Conservation (phyloP, 2,329 filamentous ascomycete genomes). For the Dendrostoma leiphaemia region DNA sequence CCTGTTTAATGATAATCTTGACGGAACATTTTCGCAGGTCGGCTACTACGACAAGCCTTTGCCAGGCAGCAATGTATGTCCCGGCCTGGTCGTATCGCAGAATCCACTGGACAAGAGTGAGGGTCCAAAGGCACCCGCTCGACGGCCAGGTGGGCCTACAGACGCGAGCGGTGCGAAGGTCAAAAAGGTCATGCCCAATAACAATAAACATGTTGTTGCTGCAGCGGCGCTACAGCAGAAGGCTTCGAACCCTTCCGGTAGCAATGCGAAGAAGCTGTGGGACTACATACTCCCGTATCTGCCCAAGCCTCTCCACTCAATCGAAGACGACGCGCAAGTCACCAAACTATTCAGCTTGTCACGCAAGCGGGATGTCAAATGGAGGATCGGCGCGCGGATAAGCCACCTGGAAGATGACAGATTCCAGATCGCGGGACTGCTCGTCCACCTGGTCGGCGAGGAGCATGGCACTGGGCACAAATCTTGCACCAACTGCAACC, state of each 20-base stretch:
- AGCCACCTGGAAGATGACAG: constrained; percentile 2
- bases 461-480: background rate
- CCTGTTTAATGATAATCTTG: constrained; percentile 17
- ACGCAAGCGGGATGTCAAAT: constrained; percentile 1
- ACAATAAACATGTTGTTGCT: background rate
- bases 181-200: background rate
- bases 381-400: background rate
- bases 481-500: constrained; percentile 2
- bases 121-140: constrained; percentile 4
- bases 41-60: constrained; percentile 5
- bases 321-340: background rate
- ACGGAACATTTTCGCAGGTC: constrained; percentile 17
- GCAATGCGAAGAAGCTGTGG: constrained; percentile 8
- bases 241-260: background rate
- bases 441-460: constrained; percentile 13
- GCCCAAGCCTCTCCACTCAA: background rate
- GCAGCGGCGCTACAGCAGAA: too few relatives aligned
- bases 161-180: background rate
- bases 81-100: constrained; percentile 5
- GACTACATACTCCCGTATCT: constrained; percentile 13
- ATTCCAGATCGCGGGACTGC: constrained; percentile 6
- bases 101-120: constrained; percentile 5
- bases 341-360: constrained; percentile 2
- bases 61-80: background rate
- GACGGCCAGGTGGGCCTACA: background rate